A percentile compares a stretch with the other conserved stretches of the same genome.
phyloP scores from a whole-genome alignment of 208 protist species.

The Herpetomonas samuelpessoai region DNA sequence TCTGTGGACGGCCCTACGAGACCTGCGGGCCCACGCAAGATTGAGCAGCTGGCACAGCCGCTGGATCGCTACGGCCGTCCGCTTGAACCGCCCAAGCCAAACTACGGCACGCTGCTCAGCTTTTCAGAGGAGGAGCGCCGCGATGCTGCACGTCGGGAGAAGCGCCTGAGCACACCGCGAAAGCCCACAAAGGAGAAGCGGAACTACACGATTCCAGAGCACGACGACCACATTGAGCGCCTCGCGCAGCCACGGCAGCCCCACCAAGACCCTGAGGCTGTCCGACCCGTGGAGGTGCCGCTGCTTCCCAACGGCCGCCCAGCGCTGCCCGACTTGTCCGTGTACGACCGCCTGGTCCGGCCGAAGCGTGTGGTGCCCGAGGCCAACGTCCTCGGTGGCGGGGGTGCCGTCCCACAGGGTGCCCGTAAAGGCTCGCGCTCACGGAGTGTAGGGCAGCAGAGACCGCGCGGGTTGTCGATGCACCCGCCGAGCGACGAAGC shows the following conservation, averaged over 20 bases:
- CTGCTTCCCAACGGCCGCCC: conserved; percentile 4
- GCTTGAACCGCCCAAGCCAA: conserved; percentile 23
- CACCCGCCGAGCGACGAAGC: background rate
- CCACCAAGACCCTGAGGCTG: background rate
- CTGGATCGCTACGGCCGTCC: conserved; percentile 10
- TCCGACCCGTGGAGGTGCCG: conserved; percentile 10
- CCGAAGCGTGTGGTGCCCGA: background rate
- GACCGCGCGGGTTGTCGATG: background rate
- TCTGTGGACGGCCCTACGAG: background rate
- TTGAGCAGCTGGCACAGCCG: background rate
- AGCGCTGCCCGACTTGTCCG: background rate
- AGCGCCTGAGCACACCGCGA: conserved; percentile 3
- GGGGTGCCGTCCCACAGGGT: background rate
- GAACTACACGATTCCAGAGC: background rate
- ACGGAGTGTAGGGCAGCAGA: too few species aligned
- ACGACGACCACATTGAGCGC: conserved; percentile 17
- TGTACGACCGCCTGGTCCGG: background rate
- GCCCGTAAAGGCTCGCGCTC: background rate
- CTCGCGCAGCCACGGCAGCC: conserved; percentile 23
- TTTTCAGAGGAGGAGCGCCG: conserved; percentile 55
- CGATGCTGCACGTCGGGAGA: conserved; percentile 13
- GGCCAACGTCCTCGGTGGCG: conserved; percentile 1
- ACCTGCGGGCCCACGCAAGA: background rate
- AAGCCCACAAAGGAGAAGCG: background rate
- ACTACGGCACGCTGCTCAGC: conserved; percentile 61